These are phyloP conservation scores for Diaporthe sp. DNA, from an alignment of 2,329 filamentous ascomycete species.

Conservation along the genomic window DNA sequence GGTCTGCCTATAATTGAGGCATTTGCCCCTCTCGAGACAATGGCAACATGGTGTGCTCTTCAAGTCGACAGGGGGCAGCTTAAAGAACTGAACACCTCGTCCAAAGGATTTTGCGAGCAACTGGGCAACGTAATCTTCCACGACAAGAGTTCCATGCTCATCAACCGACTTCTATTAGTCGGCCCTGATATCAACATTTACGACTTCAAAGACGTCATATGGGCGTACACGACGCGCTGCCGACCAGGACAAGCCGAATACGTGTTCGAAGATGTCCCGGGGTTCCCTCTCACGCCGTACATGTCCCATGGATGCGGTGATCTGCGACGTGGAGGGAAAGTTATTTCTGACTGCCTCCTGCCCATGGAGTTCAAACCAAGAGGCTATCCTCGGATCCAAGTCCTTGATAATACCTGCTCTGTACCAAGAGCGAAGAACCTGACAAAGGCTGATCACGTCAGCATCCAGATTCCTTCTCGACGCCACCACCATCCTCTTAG, in stretches of 20 bases:
- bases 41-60: conserved; percentile 60
- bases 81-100: conserved; percentile 61
- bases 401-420: too few relatives aligned
- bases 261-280: conserved; percentile 54
- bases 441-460: too few relatives aligned
- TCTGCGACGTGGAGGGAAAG: neutral
- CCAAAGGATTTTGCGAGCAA: conserved; percentile 48
- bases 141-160: conserved; percentile 52
- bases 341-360: neutral
- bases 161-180: conserved; percentile 56
- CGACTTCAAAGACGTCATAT: conserved; percentile 47
- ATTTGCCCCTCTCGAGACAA: conserved; percentile 55
- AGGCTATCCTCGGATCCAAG: too few relatives aligned
- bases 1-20: conserved; percentile 55
- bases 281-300: conserved; percentile 58
- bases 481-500: too few relatives aligned
- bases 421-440: too few relatives aligned
- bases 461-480: too few relatives aligned
- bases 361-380: neutral
- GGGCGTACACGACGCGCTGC: conserved; percentile 58
- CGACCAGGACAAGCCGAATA: conserved; percentile 54
- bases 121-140: conserved; percentile 56
- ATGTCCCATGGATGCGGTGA: conserved; percentile 51
- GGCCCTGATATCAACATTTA: conserved; percentile 45
- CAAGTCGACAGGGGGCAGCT: conserved; percentile 68